Conservation (phyloP, 163 green algal species). For the Botryococcus braunii region DNA sequence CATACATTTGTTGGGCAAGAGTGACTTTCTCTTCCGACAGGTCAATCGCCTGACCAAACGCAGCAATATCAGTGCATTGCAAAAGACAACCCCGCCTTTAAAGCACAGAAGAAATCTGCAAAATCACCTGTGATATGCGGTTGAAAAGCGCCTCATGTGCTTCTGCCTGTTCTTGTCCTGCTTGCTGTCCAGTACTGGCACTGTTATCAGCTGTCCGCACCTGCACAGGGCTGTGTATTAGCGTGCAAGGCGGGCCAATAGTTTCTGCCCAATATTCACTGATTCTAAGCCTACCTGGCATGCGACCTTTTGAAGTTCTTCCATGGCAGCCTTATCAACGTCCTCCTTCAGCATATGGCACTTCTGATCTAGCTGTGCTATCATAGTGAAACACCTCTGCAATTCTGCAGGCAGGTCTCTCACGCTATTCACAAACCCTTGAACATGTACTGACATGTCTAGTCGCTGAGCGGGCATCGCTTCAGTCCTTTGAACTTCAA, state of each 20-base stretch:
- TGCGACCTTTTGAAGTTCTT: slow-evolving; percentile 22
- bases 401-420: slow-evolving; percentile 43
- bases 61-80: background rate
- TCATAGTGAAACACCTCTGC: slow-evolving; percentile 34
- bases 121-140: background rate
- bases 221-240: background rate
- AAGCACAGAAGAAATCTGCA: background rate
- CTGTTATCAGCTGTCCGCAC: no score
- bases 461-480: no score
- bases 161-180: background rate
- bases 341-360: slow-evolving; percentile 26
- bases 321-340: slow-evolving; percentile 27
- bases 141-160: background rate
- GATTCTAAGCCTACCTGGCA: slow-evolving; percentile 8
- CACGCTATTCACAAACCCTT: slow-evolving; percentile 32
- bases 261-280: background rate
- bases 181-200: slow-evolving; percentile 3
- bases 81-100: background rate
- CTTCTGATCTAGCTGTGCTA: slow-evolving; percentile 47
- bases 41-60: slow-evolving; percentile 9
- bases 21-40: slow-evolving; percentile 19
- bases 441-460: no score
- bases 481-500: no score
- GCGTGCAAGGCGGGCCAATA: background rate
- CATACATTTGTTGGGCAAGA: slow-evolving; percentile 56